Base-by-base conservation (phyloP, 1,139 yeast species). In the Pichia sp. region DNA sequence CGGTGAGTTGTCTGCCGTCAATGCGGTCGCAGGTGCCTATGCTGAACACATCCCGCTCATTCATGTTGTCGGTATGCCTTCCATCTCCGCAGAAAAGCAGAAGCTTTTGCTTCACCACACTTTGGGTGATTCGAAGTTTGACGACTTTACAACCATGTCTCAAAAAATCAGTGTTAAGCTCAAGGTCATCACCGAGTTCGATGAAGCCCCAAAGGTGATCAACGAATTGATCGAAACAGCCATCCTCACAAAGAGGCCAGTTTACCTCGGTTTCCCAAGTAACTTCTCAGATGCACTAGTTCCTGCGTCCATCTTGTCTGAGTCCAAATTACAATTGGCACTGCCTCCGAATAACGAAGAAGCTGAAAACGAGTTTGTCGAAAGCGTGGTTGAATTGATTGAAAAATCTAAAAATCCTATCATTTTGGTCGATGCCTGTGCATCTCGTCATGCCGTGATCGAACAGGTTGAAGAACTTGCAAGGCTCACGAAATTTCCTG, bases 341-440 rank as follows among this genome's bases (percentile, higher is more conserved):
- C 71, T 83, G 62, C 75, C 77, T 60, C 78, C 81, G 49, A 87
- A 86, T 69, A 88, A 85, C 57, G 72, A 75, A 16, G 87, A 79
- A 53, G 82, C 90, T 51, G 91, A 87, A 70, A 73, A 71, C 36
- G 96, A 87, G 69, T 90, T 85, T 48, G 72, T 87, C 54, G 82
- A 80, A 41, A 69, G 75, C 51, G 76, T 85, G 51, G 62, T 80
- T 54, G 68, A 70, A 31, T 67, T 85, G 71, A 74, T 88, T 60
- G 63, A 67, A 58, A 71, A 70, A 47, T 83, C 95, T 46, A 67
- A 77, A 66, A 80, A 81, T 70, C 96, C 96, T 58, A 70, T 86
- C 57, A 79, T 88, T 60, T 74, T 88, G 62, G 90, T 87, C 46
- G 96, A 88, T 72, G 95, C 96, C 41, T 87, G 96, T 76, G 89